Conservation (phyloP, 2,329 filamentous ascomycete genomes). For the Tolypocladium ophioglossoides region DNA sequence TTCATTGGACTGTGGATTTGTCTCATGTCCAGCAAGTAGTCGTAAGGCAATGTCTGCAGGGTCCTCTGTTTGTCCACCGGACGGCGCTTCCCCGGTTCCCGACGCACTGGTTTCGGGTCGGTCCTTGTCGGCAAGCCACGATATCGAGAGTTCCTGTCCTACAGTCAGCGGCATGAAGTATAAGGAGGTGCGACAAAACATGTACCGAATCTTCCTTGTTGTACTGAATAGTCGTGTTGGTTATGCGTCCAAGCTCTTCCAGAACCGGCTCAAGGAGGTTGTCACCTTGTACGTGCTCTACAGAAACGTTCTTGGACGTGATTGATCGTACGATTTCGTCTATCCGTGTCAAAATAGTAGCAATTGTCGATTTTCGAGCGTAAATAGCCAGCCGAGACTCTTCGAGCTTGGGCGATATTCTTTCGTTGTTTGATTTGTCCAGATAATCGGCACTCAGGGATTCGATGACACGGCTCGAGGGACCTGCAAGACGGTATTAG, state of each 20-base stretch:
- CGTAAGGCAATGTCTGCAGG: slow-evolving; percentile 33
- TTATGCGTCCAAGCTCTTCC: slow-evolving; percentile 20
- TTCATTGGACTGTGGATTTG: background rate
- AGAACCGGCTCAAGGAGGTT: slow-evolving; percentile 12
- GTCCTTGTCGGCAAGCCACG: slow-evolving; percentile 27
- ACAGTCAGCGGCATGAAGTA: background rate
- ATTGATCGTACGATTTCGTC: slow-evolving; percentile 18
- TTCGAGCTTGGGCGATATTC: slow-evolving; percentile 10
- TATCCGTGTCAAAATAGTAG: slow-evolving; percentile 24
- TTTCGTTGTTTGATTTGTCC: slow-evolving; percentile 19
- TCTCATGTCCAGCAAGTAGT: slow-evolving; percentile 25
- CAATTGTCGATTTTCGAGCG: slow-evolving; percentile 16
- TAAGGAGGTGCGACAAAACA: too few relatives aligned
- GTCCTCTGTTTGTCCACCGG: slow-evolving; percentile 22
- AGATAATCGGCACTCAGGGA: slow-evolving; percentile 20
- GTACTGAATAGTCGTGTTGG: slow-evolving; percentile 18
- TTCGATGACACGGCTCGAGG: slow-evolving; percentile 13
- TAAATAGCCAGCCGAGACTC: slow-evolving; percentile 18
- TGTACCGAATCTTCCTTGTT: slow-evolving; percentile 11
- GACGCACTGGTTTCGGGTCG: background rate
- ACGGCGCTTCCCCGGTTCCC: background rate
- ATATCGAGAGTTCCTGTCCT: slow-evolving; percentile 21
- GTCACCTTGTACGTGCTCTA: slow-evolving; percentile 8
- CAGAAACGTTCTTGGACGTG: slow-evolving; percentile 14
- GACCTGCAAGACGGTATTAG: slow-evolving; percentile 2